Base-by-base conservation (phyloP, 2,329 filamentous ascomycete species). In the Acrocalymma vagum region DNA sequence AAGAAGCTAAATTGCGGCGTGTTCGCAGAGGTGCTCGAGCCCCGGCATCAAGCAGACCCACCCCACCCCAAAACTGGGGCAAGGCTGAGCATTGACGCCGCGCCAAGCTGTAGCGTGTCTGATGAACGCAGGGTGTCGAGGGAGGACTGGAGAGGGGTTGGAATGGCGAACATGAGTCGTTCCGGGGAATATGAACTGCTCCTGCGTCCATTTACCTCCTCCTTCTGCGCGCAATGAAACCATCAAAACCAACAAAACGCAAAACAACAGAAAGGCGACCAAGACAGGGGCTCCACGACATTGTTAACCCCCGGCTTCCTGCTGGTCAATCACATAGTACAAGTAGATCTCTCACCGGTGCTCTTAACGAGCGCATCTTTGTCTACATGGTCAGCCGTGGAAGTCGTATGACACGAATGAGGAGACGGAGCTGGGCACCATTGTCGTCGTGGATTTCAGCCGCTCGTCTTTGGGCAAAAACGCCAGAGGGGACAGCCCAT, bases 381-480 rank as follows among this genome's bases (percentile, higher is more conserved):
- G 60, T 71, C 1, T 70, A 66, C 42, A 61, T 70, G 62, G 41
- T 69, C 16, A 57, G 9, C 42, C 60, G 2, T 55, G 51, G 17
- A 49, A 48, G 33, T 44, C 50, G 4, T 62, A 60, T 34, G 46
- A 46, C 4, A 20, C 41, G 13, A 48, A 41, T 16, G 53, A 62
- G 10, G 53, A 60, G 3, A 47, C 33, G 14, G 27, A 38, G 16
- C 40, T 50, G 9, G 67, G 65, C 8, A 57, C 57, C 9, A 51
- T 72, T 20, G 59, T 71, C 2, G 42, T 66, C 5, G 33, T 72
- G 1, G 59, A 61, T 34, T 72, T 72, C 36, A 55, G 53, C n/a
- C n/a, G n/a, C n/a, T n/a, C n/a, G n/a, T n/a, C n/a, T n/a, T n/a
- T n/a, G n/a, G n/a, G n/a, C n/a, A n/a, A n/a, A n/a, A n/a, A n/a